Evolutionary conservation across 495 filamentous ascomycete genomes (phyloP), one percentile per base, ranked within the genome.

Genomic region (Penicillium atrosanguineum): DNA sequence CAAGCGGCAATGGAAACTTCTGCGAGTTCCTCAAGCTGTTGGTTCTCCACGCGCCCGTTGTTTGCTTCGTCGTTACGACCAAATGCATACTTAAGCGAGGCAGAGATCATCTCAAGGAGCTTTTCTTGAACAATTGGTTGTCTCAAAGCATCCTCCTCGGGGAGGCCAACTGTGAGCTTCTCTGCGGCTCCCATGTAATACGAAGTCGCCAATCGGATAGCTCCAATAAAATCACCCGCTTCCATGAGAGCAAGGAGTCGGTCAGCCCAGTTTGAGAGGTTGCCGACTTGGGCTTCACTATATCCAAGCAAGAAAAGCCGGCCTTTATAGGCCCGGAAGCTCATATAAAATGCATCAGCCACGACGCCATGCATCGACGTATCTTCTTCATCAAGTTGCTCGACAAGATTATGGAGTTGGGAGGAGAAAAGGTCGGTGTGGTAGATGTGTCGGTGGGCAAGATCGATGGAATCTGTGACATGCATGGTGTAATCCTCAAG

Each of bases 231-330:
- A 63, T 95, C 90, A 25, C 94, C 94, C 41, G 90, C 86, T 64
- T 97, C 91, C 90, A 98, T 95, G 52, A 97, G 75, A 1, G 93
- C 92, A 48, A 96, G 83, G n/a, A 98, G 75, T 55, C 94, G 80
- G 71, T 98, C 94, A n/a, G 94, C 94, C 94, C 94, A 98, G 61
- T 97, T 97, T 12, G 95, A 97, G 42, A 98, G 71, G 29, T 85
- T 87, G 19, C 94, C 94, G 44, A 97, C 85, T 3, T 90, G 87
- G 8, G 96, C 71, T 61, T 97, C 94, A 65, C 88, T 90, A 73
- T 89, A 90, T 38, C 93, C 93, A 19, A 98, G 76, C 12, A 97
- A 75, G 64, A 97, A 98, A 40, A 96, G 75, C 12, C 94, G 84
- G 15, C 95, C 91, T 69, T 97, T 98, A 69, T 97, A 97, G 5